Base-by-base conservation (phyloP, 179 eudicot species). In the Vitellaria paradoxa region DNA sequence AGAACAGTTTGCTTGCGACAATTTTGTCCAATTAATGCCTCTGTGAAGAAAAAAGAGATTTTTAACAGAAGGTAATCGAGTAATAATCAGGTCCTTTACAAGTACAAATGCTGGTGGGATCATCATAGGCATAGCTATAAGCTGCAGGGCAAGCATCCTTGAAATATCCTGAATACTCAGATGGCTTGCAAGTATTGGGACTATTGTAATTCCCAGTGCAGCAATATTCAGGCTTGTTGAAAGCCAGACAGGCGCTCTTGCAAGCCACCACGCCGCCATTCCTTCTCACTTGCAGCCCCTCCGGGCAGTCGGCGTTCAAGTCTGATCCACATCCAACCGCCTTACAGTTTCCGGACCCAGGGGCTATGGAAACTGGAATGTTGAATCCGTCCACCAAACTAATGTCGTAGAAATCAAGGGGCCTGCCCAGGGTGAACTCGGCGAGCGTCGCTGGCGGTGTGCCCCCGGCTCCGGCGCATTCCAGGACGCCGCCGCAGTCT, bases 191-290 rank as follows among this genome's bases (percentile, higher is more conserved):
- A 8, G 79, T 83, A 14, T 24, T 59, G 1, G 94, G 89, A 9
- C 80, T 78, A 42, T 77, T 84, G 49, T 75, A 81, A 7, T 21
- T 76, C 0, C 89, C 92, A 0, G 82, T 80, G 76, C 93, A 91
- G 42, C 91, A 91, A 52, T 81, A 85, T 61, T 86, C 86, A 5
- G 87, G 88, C 45, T 80, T 79, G 21, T 75, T 46, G 24, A 91
- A 87, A 42, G 83, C 90, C 72, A 83, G 1, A 45, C 96, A 91
- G 0, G 93, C 88, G 77, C 89, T 91, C 77, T 85, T 82, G 67
- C 96, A 88, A 0, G 85, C 96, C 47, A 86, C 84, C 0, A 66
- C 83, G 0, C 52, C 24, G 4, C 87, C 89, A 4, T 67, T 68
- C 2, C 57, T 79, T 21, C 0, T 72, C 8, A 85, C 79, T 24